Conservation (phyloP, 257 asterid species). For the Salvia miltiorrhiza region DNA sequence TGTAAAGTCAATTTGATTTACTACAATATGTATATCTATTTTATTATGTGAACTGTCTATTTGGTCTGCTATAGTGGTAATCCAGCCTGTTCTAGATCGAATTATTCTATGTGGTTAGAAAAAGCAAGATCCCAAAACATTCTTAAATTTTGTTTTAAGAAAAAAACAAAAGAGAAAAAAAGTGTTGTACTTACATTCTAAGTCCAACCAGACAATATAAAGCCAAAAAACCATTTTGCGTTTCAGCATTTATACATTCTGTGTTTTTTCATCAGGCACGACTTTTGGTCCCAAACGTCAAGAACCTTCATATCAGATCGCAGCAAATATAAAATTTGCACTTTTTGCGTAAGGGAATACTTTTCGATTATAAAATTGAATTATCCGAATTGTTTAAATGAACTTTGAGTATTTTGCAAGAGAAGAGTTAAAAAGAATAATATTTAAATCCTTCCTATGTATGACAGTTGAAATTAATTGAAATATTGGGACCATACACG, state of each 20-base stretch:
- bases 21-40: too few relatives aligned
- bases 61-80: too few relatives aligned
- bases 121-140: background rate
- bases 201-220: constrained; percentile 21
- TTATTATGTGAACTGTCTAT: too few relatives aligned
- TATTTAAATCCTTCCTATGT: constrained; percentile 4
- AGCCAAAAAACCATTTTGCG: constrained; percentile 31
- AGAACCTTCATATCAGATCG: constrained; percentile 29
- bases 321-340: background rate
- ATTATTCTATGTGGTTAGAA: too few relatives aligned
- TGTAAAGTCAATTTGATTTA: too few relatives aligned
- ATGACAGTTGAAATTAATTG: constrained; percentile 2
- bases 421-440: constrained; percentile 22
- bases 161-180: background rate
- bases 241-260: background rate
- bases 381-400: constrained; percentile 4
- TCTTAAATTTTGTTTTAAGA: background rate
- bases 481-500: constrained; percentile 28
- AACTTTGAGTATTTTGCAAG: constrained; percentile 52
- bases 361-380: constrained; percentile 24
- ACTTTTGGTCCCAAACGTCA: constrained; percentile 36
- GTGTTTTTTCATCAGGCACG: background rate
- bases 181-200: background rate
- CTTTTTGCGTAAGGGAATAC: constrained; percentile 30
- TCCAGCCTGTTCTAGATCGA: too few relatives aligned